A percentile compares a stretch with the other conserved stretches of the same genome.
Conservation (phyloP, 2,329 filamentous ascomycete genomes). For the Penicillium sp. region DNA sequence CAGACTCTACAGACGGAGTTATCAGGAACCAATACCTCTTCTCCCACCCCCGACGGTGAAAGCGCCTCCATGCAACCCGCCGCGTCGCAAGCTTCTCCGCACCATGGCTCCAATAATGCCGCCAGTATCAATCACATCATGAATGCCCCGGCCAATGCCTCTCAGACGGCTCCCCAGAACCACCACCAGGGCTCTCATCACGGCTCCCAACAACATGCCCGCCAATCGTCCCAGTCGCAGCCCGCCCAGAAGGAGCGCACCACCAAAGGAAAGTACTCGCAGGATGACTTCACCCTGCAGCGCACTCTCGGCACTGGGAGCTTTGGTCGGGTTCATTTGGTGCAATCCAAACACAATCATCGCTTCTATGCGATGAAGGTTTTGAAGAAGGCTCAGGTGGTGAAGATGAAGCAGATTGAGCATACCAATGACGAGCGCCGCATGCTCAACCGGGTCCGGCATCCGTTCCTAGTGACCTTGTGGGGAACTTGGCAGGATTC, state of each 20-base stretch:
- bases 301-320: conserved; percentile 92
- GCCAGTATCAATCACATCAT: conserved; percentile 81
- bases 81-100: conserved; percentile 41
- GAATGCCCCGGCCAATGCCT: conserved; percentile 50
- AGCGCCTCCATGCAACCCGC: conserved; percentile 36
- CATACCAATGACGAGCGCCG: conserved; percentile 96
- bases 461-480: conserved; percentile 93
- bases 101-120: conserved; percentile 56
- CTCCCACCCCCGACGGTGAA: conserved; percentile 26
- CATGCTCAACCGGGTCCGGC: conserved; percentile 95
- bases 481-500: conserved; percentile 98
- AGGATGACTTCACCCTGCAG: conserved; percentile 82
- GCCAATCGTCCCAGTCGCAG: conserved; percentile 15
- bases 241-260: conserved; percentile 47
- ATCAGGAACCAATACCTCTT: conserved; percentile 24
- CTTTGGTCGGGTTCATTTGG: conserved; percentile 91
- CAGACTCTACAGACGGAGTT: conserved; percentile 50
- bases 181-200: conserved; percentile 1
- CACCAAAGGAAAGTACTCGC: conserved; percentile 95
- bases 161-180: conserved; percentile 22
- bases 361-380: conserved; percentile 98
- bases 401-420: conserved; percentile 99
- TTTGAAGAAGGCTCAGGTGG: conserved; percentile 94
- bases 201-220: background rate
- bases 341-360: conserved; percentile 97